Conservation (phyloP, 2,329 filamentous ascomycete species). For the Neofusicoccum ribis region DNA sequence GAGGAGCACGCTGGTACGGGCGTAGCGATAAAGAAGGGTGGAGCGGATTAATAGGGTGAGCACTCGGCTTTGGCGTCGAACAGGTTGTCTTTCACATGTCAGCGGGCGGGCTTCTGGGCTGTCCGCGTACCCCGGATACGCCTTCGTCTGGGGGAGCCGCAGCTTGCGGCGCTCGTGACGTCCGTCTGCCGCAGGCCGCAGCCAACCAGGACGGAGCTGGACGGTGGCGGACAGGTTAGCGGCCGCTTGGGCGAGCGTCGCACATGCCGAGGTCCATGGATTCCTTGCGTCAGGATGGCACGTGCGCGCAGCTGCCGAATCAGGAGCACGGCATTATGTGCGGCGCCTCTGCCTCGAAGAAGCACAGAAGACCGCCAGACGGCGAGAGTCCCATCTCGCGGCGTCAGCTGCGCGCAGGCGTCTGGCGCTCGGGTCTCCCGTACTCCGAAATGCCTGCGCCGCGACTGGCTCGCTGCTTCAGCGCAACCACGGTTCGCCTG, state of each 20-base stretch:
- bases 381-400: not conserved
- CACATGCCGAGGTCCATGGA: slow-evolving; percentile 13
- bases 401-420: not conserved
- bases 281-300: slow-evolving; percentile 4
- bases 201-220: not conserved
- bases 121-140: slow-evolving; percentile 14
- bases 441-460: not conserved
- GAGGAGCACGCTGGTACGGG: not conserved
- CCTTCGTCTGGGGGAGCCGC: slow-evolving; percentile 20
- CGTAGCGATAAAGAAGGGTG: slow-evolving; percentile 15
- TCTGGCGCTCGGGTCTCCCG: not conserved
- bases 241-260: not conserved
- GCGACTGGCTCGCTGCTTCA: not conserved
- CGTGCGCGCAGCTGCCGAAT: slow-evolving; percentile 10
- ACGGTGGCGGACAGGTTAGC: not conserved
- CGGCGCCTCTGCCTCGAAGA: not conserved
- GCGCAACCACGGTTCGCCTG: not conserved
- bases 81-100: slow-evolving; percentile 18
- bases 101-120: not conserved
- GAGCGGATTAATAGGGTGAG: slow-evolving; percentile 16
- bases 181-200: not conserved
- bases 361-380: no score
- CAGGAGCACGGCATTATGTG: slow-evolving; percentile 9
- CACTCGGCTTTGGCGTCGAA: slow-evolving; percentile 11
- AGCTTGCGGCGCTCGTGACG: slow-evolving; percentile 7